A percentile compares a stretch with the other conserved stretches of the same genome.
phyloP scores from a whole-genome alignment of 345 rosid species.

The Dipteronia dyeriana region DNA sequence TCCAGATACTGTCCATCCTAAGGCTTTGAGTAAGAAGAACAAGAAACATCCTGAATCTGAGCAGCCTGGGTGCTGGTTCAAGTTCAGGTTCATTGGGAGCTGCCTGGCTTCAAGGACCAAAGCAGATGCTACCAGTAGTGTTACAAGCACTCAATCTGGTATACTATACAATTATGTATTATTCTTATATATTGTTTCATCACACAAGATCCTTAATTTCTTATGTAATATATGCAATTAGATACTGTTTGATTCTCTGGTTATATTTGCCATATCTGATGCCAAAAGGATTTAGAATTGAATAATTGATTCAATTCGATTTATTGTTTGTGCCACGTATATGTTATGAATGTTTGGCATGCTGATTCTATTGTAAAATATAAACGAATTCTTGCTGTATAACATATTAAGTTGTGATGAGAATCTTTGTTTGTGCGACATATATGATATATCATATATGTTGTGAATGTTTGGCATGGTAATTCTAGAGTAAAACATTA shows the following conservation, averaged over 20 bases:
- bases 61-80: conserved; percentile 40
- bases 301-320: neutral
- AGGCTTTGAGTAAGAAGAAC: conserved; percentile 14
- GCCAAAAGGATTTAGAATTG: neutral
- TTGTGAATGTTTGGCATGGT: conserved; percentile 7
- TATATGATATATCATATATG: neutral
- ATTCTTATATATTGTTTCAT: conserved; percentile 1
- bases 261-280: neutral
- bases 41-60: conserved; percentile 30
- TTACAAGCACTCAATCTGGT: conserved; percentile 38
- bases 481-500: neutral
- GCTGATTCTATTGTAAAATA: neutral
- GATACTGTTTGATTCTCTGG: conserved; percentile 4
- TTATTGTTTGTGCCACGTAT: neutral
- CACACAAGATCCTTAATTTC: neutral
- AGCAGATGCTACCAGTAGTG: conserved; percentile 34
- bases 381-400: neutral
- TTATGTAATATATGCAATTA: conserved; percentile 4
- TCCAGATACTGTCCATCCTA: too few relatives aligned
- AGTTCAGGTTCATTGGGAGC: conserved; percentile 39
- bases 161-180: neutral
- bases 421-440: neutral
- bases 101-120: conserved; percentile 39
- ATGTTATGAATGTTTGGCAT: conserved; percentile 7
- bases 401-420: neutral